phyloP scores from a whole-genome alignment of 306 rosid genomes.

The Fragaria vesca region DNA sequence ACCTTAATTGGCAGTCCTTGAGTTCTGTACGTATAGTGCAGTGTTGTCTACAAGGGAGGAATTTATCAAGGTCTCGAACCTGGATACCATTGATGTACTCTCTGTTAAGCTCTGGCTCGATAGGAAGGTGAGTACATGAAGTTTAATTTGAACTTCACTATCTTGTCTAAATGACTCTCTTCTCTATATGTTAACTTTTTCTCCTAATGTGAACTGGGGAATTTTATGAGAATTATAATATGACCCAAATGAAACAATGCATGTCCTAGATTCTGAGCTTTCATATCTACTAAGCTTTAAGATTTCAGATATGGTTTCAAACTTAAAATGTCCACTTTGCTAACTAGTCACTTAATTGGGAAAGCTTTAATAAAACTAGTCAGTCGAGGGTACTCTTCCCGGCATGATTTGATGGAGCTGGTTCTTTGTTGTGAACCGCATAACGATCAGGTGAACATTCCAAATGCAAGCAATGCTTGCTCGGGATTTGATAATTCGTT shows the following conservation, averaged over 20 bases:
- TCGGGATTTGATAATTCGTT: slow-evolving; percentile 39
- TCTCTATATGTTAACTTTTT: background rate
- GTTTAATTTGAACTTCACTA: background rate
- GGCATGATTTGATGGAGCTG: background rate
- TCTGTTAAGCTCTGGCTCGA: slow-evolving; percentile 48
- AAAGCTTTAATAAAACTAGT: background rate
- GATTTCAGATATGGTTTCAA: background rate
- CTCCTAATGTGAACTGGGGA: background rate
- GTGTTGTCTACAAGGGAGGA: slow-evolving; percentile 50
- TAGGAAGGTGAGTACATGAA: slow-evolving; percentile 41
- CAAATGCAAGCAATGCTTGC: slow-evolving; percentile 49
- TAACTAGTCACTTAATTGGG: background rate
- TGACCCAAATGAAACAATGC: background rate
- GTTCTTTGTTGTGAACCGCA: slow-evolving; percentile 8
- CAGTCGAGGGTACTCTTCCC: background rate
- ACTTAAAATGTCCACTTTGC: background rate
- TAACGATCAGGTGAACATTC: slow-evolving; percentile 46
- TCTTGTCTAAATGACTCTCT: background rate
- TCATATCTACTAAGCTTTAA: background rate
- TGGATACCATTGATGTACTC: slow-evolving; percentile 51
- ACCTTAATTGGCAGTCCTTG: slow-evolving; percentile 24
- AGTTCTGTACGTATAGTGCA: slow-evolving; percentile 42
- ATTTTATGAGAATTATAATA: background rate
- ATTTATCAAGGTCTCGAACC: slow-evolving; percentile 53
- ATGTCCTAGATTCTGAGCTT: background rate